Conservation (phyloP, 2,329 filamentous ascomycete species). For the Chrysoporthe puriensis region DNA sequence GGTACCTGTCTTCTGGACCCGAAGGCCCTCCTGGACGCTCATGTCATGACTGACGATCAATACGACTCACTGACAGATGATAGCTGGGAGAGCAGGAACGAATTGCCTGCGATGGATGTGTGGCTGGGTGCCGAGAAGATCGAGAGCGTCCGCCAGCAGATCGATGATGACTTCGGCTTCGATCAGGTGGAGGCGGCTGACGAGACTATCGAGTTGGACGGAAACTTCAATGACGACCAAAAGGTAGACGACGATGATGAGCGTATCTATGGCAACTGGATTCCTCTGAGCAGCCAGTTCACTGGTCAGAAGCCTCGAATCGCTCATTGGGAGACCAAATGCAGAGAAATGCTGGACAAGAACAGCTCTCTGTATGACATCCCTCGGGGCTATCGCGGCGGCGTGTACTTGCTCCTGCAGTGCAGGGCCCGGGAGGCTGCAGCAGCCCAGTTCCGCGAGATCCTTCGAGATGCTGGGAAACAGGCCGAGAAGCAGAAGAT, state of each 20-base stretch:
- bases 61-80: slow-evolving; percentile 62
- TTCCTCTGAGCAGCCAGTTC: slow-evolving; percentile 47
- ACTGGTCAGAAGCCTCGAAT: slow-evolving; percentile 38
- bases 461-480: slow-evolving; percentile 54
- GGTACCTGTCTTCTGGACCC: slow-evolving; percentile 53
- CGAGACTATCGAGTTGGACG: slow-evolving; percentile 56
- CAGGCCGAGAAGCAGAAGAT: slow-evolving; percentile 57
- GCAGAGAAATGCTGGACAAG: slow-evolving; percentile 27
- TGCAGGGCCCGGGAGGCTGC: slow-evolving; percentile 54
- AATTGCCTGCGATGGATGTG: slow-evolving; percentile 35
- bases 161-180: slow-evolving; percentile 11
- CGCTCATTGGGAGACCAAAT: slow-evolving; percentile 28
- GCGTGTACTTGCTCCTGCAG: slow-evolving; percentile 69
- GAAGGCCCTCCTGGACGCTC: slow-evolving; percentile 54
- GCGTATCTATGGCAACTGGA: slow-evolving; percentile 49
- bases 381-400: slow-evolving; percentile 56
- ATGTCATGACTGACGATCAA: slow-evolving; percentile 66
- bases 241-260: slow-evolving; percentile 42
- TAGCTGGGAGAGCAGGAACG: slow-evolving; percentile 37
- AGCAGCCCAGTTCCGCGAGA: slow-evolving; percentile 48
- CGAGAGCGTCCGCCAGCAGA: slow-evolving; percentile 27
- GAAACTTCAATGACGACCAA: slow-evolving; percentile 41
- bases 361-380: slow-evolving; percentile 64
- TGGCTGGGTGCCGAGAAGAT: slow-evolving; percentile 63
- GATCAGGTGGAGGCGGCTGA: slow-evolving; percentile 55